phyloP scores from a whole-genome alignment of 768 basidiomycete genomes.

The Mycena latifolia region DNA sequence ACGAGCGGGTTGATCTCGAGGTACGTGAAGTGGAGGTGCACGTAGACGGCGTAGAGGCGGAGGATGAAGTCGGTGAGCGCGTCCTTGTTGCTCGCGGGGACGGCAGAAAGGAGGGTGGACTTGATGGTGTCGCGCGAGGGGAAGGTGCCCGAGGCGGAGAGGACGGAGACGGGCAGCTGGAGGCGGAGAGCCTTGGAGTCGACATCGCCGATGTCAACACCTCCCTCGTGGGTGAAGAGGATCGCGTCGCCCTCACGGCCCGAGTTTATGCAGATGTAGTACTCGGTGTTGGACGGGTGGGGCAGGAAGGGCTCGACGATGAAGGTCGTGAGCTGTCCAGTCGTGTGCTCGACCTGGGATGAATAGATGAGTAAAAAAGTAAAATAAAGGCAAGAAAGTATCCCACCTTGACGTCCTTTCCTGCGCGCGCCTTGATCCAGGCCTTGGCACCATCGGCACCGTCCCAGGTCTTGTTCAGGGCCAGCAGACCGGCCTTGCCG shows the following conservation, averaged over 20 bases:
- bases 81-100: conserved; percentile 88
- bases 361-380: conserved; percentile 10
- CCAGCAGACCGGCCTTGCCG: conserved; percentile 96
- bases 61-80: conserved; percentile 95
- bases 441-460: conserved; percentile 85
- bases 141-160: conserved; percentile 65
- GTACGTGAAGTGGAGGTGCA: conserved; percentile 99
- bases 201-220: conserved; percentile 98
- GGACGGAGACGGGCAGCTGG: conserved; percentile 76
- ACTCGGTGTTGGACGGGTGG: conserved; percentile 93
- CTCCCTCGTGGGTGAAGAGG: conserved; percentile 99
- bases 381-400: conserved; percentile 26
- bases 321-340: conserved; percentile 97
- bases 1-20: conserved; percentile 99
- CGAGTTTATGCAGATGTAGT: conserved; percentile 98
- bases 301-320: conserved; percentile 99
- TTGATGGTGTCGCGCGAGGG: conserved; percentile 86
- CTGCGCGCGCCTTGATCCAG: conserved; percentile 91
- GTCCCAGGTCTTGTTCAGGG: conserved; percentile 93
- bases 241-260: conserved; percentile 95
- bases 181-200: conserved; percentile 96
- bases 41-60: conserved; percentile 96
- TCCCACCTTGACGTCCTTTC: conserved; percentile 91
- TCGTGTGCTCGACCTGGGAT: conserved; percentile 87
- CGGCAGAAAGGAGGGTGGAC: conserved; percentile 82